Conservation (phyloP, 768 basidiomycete genomes). For the Amanita pseudoporphyria region DNA sequence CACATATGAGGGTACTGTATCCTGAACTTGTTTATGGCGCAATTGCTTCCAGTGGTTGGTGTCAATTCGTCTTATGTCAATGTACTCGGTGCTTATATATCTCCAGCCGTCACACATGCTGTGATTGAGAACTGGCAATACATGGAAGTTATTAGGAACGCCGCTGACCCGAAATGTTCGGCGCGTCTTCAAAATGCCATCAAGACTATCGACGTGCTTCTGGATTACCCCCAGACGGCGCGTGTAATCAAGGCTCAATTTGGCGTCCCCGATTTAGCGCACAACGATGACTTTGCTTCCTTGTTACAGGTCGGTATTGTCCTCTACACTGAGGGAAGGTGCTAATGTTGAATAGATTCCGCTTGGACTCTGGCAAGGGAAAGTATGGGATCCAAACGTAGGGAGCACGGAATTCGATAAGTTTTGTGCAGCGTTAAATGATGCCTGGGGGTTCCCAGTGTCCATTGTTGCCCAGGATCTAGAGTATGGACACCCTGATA, state of each 20-base stretch:
- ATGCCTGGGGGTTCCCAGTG: conserved; percentile 13
- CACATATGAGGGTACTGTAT: conserved; percentile 83
- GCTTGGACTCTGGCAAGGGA: conserved; percentile 69
- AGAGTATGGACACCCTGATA: conserved; percentile 38
- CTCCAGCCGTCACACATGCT: conserved; percentile 76
- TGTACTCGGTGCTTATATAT: neutral
- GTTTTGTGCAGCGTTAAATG: conserved; percentile 51
- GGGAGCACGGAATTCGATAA: conserved; percentile 54
- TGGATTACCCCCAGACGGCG: conserved; percentile 37
- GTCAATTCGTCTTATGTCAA: neutral
- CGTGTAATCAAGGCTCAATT: conserved; percentile 61
- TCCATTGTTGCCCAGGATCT: conserved; percentile 14
- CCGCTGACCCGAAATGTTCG: conserved; percentile 57
- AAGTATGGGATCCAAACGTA: conserved; percentile 78
- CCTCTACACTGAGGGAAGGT: neutral
- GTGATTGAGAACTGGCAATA: conserved; percentile 79
- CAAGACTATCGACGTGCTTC: conserved; percentile 51
- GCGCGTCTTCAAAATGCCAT: conserved; percentile 48
- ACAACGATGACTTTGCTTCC: conserved; percentile 77
- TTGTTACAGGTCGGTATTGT: conserved; percentile 40
- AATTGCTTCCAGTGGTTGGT: conserved; percentile 76
- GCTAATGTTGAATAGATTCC: conserved; percentile 35
- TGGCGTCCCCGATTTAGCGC: conserved; percentile 55
- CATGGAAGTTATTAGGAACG: conserved; percentile 69
- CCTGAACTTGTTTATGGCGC: conserved; percentile 83